Evolutionary conservation across 1,284 basidiomycete genomes (phyloP).

Genomic region (Cryptococcus jaspeensis): DNA sequence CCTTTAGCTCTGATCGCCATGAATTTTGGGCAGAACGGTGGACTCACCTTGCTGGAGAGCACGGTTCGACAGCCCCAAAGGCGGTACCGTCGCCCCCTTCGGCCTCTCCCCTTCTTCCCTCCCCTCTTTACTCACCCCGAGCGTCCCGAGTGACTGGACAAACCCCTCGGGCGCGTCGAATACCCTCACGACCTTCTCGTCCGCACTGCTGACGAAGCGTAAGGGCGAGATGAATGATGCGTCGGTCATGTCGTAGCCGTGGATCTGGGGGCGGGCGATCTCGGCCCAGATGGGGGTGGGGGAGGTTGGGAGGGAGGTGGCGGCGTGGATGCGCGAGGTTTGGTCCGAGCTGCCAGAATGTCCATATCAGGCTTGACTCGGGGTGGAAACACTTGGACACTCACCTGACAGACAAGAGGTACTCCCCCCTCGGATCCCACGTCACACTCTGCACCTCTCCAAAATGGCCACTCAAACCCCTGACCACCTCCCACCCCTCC

Average conservation of each 20-base stretch:
- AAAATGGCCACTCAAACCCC: slow-evolving; percentile 78
- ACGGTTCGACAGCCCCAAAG: slow-evolving; percentile 70
- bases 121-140: slow-evolving; percentile 40
- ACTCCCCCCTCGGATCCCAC: slow-evolving; percentile 82
- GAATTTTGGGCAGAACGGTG: neutral
- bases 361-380: neutral
- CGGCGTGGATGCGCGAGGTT: slow-evolving; percentile 80
- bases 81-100: slow-evolving; percentile 68
- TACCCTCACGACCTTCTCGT: slow-evolving; percentile 87
- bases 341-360: slow-evolving; percentile 68
- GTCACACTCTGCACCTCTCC: slow-evolving; percentile 71
- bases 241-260: slow-evolving; percentile 89
- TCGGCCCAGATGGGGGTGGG: slow-evolving; percentile 70
- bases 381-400: slow-evolving; percentile 20
- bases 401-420: slow-evolving; percentile 77
- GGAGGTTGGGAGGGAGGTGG: slow-evolving; percentile 30
- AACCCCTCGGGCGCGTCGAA: slow-evolving; percentile 85
- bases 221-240: slow-evolving; percentile 71
- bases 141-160: slow-evolving; percentile 59
- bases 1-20: neutral
- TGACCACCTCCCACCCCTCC: slow-evolving; percentile 65
- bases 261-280: slow-evolving; percentile 83
- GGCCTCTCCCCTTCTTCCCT: slow-evolving; percentile 28
- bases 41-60: slow-evolving; percentile 74
- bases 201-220: slow-evolving; percentile 79